Percentiles rank a stretch among this genome's conserved stretches.
Evolutionary conservation across 139 green algal genomes (phyloP).

Genomic region (Edaphochlamys debaryana): DNA sequence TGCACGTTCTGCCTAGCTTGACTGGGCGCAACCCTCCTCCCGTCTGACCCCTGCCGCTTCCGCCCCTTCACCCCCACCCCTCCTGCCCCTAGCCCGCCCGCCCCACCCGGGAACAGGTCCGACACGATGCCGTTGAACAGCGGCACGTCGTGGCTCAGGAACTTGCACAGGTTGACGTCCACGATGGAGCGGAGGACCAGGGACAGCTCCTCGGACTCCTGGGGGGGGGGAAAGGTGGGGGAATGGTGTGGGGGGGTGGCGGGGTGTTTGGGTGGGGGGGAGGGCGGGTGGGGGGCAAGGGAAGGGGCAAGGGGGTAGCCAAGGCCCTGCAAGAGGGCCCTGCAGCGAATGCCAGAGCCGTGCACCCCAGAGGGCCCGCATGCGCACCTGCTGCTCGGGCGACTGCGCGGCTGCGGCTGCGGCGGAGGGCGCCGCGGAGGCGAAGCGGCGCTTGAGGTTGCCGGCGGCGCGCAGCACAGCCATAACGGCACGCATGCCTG

Average conservation of each 20-base stretch:
- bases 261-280: no score
- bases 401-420: background rate
- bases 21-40: background rate
- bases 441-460: constrained; percentile 77
- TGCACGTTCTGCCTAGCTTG: no score
- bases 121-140: constrained; percentile 66
- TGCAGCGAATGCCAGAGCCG: no score
- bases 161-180: constrained; percentile 77
- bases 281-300: background rate
- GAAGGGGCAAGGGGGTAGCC: no score
- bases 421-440: background rate
- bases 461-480: constrained; percentile 69
- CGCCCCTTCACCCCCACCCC: no score
- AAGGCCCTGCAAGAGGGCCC: no score
- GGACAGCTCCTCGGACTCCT: constrained; percentile 52
- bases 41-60: no score
- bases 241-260: no score
- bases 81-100: background rate
- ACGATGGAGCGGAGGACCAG: constrained; percentile 69
- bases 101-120: constrained; percentile 80
- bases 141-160: constrained; percentile 82
- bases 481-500: constrained; percentile 82
- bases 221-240: no score
- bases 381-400: constrained; percentile 1
- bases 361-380: no score